Percentiles rank a stretch among this genome's conserved stretches.
phyloP scores from a whole-genome alignment of 2,329 filamentous ascomycete species.

The Exophiala sp. region DNA sequence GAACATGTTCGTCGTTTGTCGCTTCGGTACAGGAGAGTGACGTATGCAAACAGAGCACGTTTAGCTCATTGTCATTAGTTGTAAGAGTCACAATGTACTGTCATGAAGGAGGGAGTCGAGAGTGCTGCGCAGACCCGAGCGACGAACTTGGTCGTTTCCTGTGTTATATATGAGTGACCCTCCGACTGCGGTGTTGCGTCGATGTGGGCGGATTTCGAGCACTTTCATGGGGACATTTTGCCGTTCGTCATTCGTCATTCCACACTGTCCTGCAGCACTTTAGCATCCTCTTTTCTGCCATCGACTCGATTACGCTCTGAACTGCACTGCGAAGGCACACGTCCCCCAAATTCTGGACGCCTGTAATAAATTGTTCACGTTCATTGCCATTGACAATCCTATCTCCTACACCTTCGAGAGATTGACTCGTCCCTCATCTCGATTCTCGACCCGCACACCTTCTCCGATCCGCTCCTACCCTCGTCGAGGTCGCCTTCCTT shows the following conservation, averaged over 20 bases:
- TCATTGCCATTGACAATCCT: too few relatives aligned
- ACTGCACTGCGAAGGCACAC: not conserved
- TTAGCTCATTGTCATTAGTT: not conserved
- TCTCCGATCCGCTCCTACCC: not conserved
- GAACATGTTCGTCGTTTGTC: slow-evolving; percentile 4
- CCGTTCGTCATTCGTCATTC: slow-evolving; percentile 9
- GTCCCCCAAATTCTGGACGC: not conserved
- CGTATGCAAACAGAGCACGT: not conserved
- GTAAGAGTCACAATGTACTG: too few relatives aligned
- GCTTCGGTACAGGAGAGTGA: slow-evolving; percentile 6
- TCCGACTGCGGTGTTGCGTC: not conserved
- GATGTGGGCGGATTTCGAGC: not conserved
- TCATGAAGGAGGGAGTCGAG: too few relatives aligned
- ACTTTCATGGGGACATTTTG: not conserved
- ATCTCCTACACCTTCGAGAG: too few relatives aligned
- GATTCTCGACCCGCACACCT: not conserved
- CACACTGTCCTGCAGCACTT: not conserved
- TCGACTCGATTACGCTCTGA: not conserved
- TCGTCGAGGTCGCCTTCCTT: not conserved
- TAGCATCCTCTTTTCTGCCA: not conserved
- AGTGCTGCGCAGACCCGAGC: too few relatives aligned
- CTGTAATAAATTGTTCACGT: not conserved
- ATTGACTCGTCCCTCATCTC: too few relatives aligned
- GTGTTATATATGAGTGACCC: too few relatives aligned
- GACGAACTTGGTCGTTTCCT: too few relatives aligned